Evolutionary conservation across 805 yeast genomes (phyloP), one percentile per base, ranked within the genome.

Genomic region (Brettanomyces anomalus): DNA sequence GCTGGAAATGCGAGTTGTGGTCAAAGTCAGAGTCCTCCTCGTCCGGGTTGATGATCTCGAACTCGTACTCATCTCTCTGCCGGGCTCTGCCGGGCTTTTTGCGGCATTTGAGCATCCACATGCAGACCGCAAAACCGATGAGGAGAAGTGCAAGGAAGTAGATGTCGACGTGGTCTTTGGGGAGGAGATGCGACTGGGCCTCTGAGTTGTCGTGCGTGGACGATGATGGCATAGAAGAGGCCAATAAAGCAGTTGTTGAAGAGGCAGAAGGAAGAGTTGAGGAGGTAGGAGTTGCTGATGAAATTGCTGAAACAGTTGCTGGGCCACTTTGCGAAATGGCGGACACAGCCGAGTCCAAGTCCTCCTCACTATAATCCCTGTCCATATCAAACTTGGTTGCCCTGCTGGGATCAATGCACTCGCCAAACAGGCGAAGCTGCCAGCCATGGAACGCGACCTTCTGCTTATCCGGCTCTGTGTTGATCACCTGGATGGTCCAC

Each of bases 401-500:
- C 60, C 77, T 74, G 13, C 73, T 54, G 1, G 79, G 71, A 60
- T 85, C 89, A 35, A 68, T 70, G 16, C 80, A 66, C 59, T 82
- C 90, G 20, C 98, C 98, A 70, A 85, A 93, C 13, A 89, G 65
- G 36, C 78, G 76, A 56, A 93, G 60, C 57, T 79, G 81, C 94
- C 96, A 93, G 53, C 73, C 67, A 36, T 72, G 63, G 35, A 93
- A 69, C 1, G 54, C 63, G 2, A 71, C 60, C 2, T 57, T 55
- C 43, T 67, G 65, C 1, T 54, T 61, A 6, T 60, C 66, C 5
- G 41, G 36, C 16, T 57, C 61, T 33, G 64, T 62, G 40, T 74
- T 72, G n/a, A 59, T 55, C 2, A 89, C 89, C 49, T 71, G 76
- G 16, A 93, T 53, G 32, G 62, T 77, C 98, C 98, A 93, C 4